Base-by-base conservation (phyloP, 768 basidiomycete species). In the Trametes meyenii region DNA sequence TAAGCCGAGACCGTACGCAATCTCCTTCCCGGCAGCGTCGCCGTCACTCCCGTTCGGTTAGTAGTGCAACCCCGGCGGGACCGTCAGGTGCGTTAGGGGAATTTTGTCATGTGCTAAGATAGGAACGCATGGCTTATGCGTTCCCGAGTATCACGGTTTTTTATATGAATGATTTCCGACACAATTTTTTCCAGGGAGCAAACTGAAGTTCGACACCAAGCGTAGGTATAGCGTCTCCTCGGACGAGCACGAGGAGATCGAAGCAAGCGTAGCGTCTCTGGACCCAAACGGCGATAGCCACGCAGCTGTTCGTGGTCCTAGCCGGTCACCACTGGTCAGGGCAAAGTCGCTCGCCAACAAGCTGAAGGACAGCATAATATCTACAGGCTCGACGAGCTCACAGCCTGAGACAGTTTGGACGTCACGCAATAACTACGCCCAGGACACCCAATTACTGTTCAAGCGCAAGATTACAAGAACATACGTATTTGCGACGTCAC, bases 401-500 rank as follows among this genome's bases (percentile, higher is more conserved):
- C 26, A 60, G 61, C 73, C 50, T 73, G 83, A 67, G 79, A 82
- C 66, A 12, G 82, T 96, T 12, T 97, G 95, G 94, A 89, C 84
- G 2, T 81, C 91, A 33, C 81, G 79, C 61, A 81, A 83, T n/a
- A 87, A 89, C 73, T 91, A 91, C 61, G 94, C 94, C 10, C 86
- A 83, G 71, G 93, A 96, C 70, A 84, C 87, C 5, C 85, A 92
- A 17, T 78, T 96, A 29, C 76, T 95, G 23, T 95, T 90, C 81
- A 98, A 98, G 77, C 86, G 95, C 44, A 81, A 89, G 64, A 92
- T 98, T 54, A 91, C 93, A 0, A 86, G 80, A 49, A 81, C 94
- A 12, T 97, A 91, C 72, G 85, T 94, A 45, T 80, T 86, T 6
- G 81, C 88, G 48, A 87, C 87, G 14, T 86, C 87, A 29, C 81